Conservation (phyloP, 345 rosid genomes). For the Aquilaria yunnanensis region DNA sequence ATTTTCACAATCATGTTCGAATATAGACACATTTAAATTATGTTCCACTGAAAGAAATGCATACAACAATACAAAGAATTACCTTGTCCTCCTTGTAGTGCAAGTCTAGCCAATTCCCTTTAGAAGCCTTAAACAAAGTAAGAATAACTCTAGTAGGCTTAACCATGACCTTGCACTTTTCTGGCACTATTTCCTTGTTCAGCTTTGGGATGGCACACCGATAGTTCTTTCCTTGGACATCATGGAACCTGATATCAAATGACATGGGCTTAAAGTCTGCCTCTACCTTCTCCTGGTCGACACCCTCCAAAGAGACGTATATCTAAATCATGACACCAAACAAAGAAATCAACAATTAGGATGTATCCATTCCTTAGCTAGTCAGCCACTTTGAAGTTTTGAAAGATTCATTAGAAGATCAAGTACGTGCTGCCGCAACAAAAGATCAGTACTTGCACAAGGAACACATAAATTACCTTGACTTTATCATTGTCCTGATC, state of each 20-base stretch:
- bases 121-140: constrained; percentile 64
- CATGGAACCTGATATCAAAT: constrained; percentile 67
- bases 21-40: no score
- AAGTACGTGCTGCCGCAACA: not conserved
- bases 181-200: constrained; percentile 73
- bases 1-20: no score
- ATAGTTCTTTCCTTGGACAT: constrained; percentile 78
- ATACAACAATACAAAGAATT: not conserved
- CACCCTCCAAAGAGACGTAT: constrained; percentile 77
- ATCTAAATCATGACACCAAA: constrained; percentile 30
- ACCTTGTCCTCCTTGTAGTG: constrained; percentile 94
- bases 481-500: constrained; percentile 95
- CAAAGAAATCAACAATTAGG: not conserved
- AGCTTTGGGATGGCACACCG: constrained; percentile 62
- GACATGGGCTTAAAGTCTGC: constrained; percentile 63
- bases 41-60: no score
- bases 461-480: constrained; percentile 41
- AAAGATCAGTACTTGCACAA: no score
- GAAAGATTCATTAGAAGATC: not conserved
- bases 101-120: constrained; percentile 86
- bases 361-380: no score
- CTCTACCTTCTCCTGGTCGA: constrained; percentile 60
- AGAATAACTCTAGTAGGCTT: constrained; percentile 70
- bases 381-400: not conserved
- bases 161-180: constrained; percentile 64